Base-by-base conservation (phyloP, 495 filamentous ascomycete species). In the Annulohypoxylon stygium region DNA sequence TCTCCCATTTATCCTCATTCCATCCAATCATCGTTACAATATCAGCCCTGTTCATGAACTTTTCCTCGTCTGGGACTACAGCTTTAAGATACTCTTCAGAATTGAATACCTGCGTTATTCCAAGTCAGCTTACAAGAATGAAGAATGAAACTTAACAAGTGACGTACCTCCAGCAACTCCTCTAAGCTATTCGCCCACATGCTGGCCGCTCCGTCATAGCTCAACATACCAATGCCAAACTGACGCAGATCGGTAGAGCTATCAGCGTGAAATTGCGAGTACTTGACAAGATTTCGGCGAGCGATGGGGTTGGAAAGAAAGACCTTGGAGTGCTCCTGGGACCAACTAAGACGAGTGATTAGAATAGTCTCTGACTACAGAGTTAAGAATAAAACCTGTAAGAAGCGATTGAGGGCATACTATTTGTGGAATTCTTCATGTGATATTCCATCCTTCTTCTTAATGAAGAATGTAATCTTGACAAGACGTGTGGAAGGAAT, bases 261-360 rank as follows among this genome's bases (percentile, higher is more conserved):
- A 36, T 75, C 37, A n/a, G 60, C 18, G 39, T 75, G 68, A 34
- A 68, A 71, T 26, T 75, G 72, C 3, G 68, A 57, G 55, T 75
- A 75, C 36, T 68, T 71, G n/a, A 75, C 54, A 23, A 75, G 5
- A 10, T 75, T 75, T 26, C 48, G 34, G 33, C 54, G 30, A 3
- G 61, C 34, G 25, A 71, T 75, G 1, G 67, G 67, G 20, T 68
- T 39, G 1, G 72, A 71, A 4, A 65, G 57, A 48, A 65, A 68
- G 12, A 41, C 51, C 50, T 61, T 51, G 18, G 45, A 30, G 41
- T 71, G 69, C 5, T 37, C 12, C 53, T 66, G 43, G 3, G 53
- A 59, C 69, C 69, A 71, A 30, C 69, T 71, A 50, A 18, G 33
- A 54, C 30, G 0, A n/a, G 5, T n/a, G 33, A 10, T 53, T 12